Evolutionary conservation across 1,139 yeast genomes (phyloP), one percentile per base, ranked within the genome.

Genomic region (Protomyces lactucae-debilis): DNA sequence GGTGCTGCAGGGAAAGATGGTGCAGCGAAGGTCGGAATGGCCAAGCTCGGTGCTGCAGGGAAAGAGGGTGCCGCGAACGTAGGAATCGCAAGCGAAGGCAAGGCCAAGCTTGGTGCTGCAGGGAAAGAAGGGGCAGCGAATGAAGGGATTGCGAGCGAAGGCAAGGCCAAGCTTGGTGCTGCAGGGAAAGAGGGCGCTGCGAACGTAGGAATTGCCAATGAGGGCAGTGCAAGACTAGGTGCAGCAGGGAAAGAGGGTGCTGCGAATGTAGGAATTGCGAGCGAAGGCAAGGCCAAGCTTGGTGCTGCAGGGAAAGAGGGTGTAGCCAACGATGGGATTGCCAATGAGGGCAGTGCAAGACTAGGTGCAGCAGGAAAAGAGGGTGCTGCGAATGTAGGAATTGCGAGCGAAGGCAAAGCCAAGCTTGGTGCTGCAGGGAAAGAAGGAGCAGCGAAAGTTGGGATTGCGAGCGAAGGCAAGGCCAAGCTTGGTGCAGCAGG

Each of bases 401-500:
- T 5, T n/a, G 48, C 48, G 21, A 43, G 10, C 10, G 48, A 43
- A 1, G 48, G 48, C 21, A 43, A 21, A 3, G 23, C 48, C 18
- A 43, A 18, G 48, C 48, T 43, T 3, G 48, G 48, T 5, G 25
- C 48, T 2, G 25, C 48, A 4, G 48, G 48, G 48, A 43, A 43
- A 10, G 23, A n/a, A 4, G 48, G 48, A 1, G 48, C 48, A 1
- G 48, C 48, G 10, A 43, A 43, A 3, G 60, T 2, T 0, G 61
- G 64, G 9, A 32, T 35, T 8, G 48, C 48, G 23, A 43, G 16
- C 25, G 48, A 43, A n/a, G 48, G 48, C 5, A 43, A n/a, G 2
- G 48, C 48, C 23, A 43, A 18, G 48, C 48, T 43, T 3, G 48
- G 48, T 18, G 63, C 57, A 25, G 32, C 53, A 32, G 40, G 63